Evolutionary conservation across 2,329 filamentous ascomycete species (phyloP).

Genomic region (Remersonia thermophila): DNA sequence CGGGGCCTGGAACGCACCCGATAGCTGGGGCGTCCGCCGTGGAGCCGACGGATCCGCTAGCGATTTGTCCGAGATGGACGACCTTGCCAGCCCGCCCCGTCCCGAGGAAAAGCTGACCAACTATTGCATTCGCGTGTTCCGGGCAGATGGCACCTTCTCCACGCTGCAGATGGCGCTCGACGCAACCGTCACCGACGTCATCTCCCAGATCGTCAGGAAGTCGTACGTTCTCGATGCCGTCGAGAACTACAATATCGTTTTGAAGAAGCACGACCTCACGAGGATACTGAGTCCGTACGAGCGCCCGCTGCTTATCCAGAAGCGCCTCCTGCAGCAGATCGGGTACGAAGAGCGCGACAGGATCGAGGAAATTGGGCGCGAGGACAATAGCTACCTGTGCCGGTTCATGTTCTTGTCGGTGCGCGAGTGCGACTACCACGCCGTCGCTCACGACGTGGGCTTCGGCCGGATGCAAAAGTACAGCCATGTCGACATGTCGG

Average conservation of each 20-base stretch:
- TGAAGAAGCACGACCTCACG: conserved; percentile 84
- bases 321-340: conserved; percentile 77
- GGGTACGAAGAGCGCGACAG: conserved; percentile 80
- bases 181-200: conserved; percentile 74
- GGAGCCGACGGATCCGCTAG: conserved; percentile 51
- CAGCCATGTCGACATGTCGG: conserved; percentile 84
- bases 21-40: conserved; percentile 88
- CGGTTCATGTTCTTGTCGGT: conserved; percentile 90
- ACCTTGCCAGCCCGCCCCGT: conserved; percentile 52
- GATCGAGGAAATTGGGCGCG: conserved; percentile 84
- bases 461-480: conserved; percentile 78
- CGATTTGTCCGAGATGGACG: conserved; percentile 50
- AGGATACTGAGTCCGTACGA: conserved; percentile 69
- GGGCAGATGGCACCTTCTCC: conserved; percentile 85
- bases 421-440: conserved; percentile 69
- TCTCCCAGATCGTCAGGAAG: conserved; percentile 86
- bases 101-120: conserved; percentile 63
- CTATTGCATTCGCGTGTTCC: conserved; percentile 92
- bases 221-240: conserved; percentile 82
- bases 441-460: conserved; percentile 64
- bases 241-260: conserved; percentile 89
- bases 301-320: conserved; percentile 81
- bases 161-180: conserved; percentile 77
- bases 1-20: conserved; percentile 80
- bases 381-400: conserved; percentile 95